phyloP scores from a whole-genome alignment of 177 flowering plant genomes.

The Vitis hybrid region DNA sequence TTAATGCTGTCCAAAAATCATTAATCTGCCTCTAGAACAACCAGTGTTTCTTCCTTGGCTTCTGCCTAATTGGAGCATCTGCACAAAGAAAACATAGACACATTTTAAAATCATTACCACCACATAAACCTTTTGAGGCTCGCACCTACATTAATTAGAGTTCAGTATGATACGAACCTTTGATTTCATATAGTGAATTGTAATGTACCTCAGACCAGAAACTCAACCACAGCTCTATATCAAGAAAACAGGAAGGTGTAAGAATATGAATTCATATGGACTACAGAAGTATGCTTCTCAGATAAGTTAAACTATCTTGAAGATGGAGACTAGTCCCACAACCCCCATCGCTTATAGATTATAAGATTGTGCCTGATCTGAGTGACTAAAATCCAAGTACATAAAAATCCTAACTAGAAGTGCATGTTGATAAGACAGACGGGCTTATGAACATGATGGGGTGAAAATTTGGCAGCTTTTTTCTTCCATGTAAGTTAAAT shows the following conservation, averaged over 20 bases:
- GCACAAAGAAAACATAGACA: constrained; percentile 11
- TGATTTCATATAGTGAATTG: constrained; percentile 77
- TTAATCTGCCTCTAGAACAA: constrained; percentile 48
- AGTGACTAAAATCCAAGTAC: background rate
- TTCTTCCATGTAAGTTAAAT: too few species aligned
- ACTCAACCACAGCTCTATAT: constrained; percentile 88
- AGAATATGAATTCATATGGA: background rate
- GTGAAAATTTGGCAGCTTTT: too few species aligned
- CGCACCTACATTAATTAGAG: background rate
- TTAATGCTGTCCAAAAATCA: background rate
- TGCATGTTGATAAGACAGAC: too few species aligned
- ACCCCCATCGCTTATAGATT: background rate
- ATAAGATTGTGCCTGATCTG: background rate
- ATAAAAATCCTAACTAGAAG: background rate
- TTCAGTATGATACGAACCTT: constrained; percentile 47
- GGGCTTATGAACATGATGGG: too few species aligned
- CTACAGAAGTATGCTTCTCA: background rate
- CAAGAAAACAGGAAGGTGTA: constrained; percentile 1
- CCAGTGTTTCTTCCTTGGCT: constrained; percentile 85
- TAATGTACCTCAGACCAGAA: constrained; percentile 97
- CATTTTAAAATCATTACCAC: background rate
- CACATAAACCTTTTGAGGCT: background rate
- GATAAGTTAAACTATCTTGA: background rate
- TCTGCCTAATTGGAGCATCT: constrained; percentile 54
- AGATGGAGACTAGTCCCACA: background rate